Evolutionary conservation across 108 stramenopile genomes (phyloP).

Genomic region (Skeletonema costatum): DNA sequence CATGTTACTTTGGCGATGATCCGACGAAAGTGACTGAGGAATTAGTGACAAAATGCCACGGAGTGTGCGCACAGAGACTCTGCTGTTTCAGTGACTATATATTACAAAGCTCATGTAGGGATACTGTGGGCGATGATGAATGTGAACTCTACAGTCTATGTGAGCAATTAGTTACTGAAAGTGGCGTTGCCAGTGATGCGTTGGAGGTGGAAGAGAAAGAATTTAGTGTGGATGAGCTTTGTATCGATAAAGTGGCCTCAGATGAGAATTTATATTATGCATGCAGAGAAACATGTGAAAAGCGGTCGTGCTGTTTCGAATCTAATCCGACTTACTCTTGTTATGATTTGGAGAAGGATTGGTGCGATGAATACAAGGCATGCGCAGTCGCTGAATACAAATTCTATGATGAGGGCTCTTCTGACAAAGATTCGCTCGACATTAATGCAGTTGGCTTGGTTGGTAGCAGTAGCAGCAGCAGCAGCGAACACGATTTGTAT

Average conservation of each 20-base stretch:
- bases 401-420: not conserved
- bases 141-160: conserved; percentile 2
- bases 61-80: conserved; percentile 4
- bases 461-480: not conserved
- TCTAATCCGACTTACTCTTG: conserved; percentile 2
- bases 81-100: conserved; percentile 13
- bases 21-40: not conserved
- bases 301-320: conserved; percentile 23
- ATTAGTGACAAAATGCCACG: conserved; percentile 8
- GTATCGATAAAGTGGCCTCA: not conserved
- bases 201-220: not conserved
- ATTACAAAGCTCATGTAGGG: conserved; percentile 9
- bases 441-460: not conserved
- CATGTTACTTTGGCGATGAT: conserved; percentile 1
- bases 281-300: conserved; percentile 4
- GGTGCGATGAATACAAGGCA: conserved; percentile 25
- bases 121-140: conserved; percentile 8
- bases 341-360: conserved; percentile 19
- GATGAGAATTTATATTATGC: conserved; percentile 5
- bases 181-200: not conserved
- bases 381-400: not conserved
- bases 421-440: not conserved
- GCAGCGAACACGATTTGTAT: not conserved
- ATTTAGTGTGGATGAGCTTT: not conserved
- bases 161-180: conserved; percentile 11